phyloP scores from a whole-genome alignment of 1,284 basidiomycete genomes.

The Farysia itapuensis region DNA sequence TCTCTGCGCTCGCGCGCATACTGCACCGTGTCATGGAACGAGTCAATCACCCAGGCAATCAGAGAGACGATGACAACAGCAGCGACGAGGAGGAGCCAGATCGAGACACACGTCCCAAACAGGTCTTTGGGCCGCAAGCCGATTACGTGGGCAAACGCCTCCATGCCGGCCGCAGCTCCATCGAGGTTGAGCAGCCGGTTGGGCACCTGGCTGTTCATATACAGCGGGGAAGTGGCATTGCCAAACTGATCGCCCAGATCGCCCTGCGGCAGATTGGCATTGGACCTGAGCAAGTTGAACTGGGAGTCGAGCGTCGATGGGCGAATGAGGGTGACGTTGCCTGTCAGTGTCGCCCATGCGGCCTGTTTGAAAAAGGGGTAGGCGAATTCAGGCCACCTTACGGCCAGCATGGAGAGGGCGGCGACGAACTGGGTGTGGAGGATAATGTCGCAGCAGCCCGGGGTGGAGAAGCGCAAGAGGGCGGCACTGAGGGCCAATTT shows the following conservation, averaged over 20 bases:
- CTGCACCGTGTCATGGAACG: constrained; percentile 21
- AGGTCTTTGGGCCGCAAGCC: constrained; percentile 80
- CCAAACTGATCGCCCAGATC: constrained; percentile 65
- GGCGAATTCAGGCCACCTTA: constrained; percentile 87
- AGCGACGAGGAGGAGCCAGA: constrained; percentile 79
- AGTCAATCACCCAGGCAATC: constrained; percentile 66
- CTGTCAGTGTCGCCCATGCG: constrained; percentile 60
- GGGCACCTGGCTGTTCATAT: constrained; percentile 70
- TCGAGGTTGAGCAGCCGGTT: constrained; percentile 71
- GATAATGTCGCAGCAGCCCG: constrained; percentile 86
- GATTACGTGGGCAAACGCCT: constrained; percentile 75
- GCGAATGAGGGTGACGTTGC: constrained; percentile 40
- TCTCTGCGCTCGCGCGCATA: constrained; percentile 28
- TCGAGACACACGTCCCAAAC: constrained; percentile 76
- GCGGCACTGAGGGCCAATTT: constrained; percentile 80
- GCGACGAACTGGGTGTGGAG: constrained; percentile 80
- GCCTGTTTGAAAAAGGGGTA: constrained; percentile 65
- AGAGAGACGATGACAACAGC: constrained; percentile 72
- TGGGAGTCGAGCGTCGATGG: constrained; percentile 5
- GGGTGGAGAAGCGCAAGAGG: constrained; percentile 86
- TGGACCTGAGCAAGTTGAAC: constrained; percentile 28
- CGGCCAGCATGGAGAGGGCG: constrained; percentile 83
- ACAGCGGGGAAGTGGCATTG: constrained; percentile 74
- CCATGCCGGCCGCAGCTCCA: constrained; percentile 66
- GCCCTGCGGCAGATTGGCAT: constrained; percentile 38